phyloP scores from a whole-genome alignment of 768 basidiomycete species.

The Phlegmacium glaucopus region DNA sequence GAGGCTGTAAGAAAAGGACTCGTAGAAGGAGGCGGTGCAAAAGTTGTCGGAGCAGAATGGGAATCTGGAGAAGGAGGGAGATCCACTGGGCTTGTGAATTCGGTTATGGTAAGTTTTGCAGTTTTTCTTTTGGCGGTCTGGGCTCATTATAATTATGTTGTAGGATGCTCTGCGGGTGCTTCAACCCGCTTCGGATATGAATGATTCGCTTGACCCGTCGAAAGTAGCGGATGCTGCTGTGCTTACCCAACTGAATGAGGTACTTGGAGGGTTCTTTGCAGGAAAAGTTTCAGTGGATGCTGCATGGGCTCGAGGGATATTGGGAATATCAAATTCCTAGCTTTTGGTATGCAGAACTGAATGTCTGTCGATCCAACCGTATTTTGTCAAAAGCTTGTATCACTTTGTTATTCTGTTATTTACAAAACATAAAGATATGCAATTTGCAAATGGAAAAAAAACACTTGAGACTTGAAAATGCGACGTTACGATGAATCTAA shows the following conservation, averaged over 20 bases:
- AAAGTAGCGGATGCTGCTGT: conserved; percentile 47
- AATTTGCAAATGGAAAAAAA: no score
- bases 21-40: conserved; percentile 77
- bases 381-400: no score
- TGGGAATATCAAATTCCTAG: conserved; percentile 30
- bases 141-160: neutral
- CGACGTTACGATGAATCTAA: neutral
- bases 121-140: neutral
- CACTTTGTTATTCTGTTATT: no score
- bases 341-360: neutral
- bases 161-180: conserved; percentile 65
- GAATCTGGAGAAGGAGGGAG: conserved; percentile 32
- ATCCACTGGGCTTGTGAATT: conserved; percentile 45
- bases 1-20: conserved; percentile 82
- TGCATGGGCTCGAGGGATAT: conserved; percentile 60
- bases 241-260: conserved; percentile 43
- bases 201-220: conserved; percentile 50
- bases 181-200: conserved; percentile 53
- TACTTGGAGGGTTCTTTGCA: conserved; percentile 63
- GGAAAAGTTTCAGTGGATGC: conserved; percentile 53
- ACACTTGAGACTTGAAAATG: no score
- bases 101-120: conserved; percentile 53
- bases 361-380: no score
- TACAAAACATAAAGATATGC: no score
- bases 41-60: conserved; percentile 69